Percentiles rank a stretch among this genome's conserved stretches.
phyloP scores from a whole-genome alignment of 495 filamentous ascomycete genomes.

The Cairneyella variabilis region DNA sequence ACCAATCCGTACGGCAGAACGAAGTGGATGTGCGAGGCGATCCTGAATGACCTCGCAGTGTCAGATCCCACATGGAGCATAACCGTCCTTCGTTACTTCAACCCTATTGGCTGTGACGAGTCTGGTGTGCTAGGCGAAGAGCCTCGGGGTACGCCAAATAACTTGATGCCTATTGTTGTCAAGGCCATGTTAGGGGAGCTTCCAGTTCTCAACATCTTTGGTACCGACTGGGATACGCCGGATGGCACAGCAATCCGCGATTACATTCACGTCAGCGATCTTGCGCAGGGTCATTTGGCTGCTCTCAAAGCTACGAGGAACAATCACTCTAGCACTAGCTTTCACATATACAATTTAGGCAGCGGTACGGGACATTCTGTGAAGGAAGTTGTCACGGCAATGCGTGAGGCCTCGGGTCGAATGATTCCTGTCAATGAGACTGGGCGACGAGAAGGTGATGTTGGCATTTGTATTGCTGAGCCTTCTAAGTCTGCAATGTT shows the following conservation, averaged over 20 bases:
- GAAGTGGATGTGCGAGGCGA: slow-evolving; percentile 64
- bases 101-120: slow-evolving; percentile 61
- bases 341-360: slow-evolving; percentile 52
- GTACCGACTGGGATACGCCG: slow-evolving; percentile 58
- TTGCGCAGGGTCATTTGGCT: slow-evolving; percentile 60
- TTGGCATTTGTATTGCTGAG: slow-evolving; percentile 27
- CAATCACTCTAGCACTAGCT: slow-evolving; percentile 25
- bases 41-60: slow-evolving; percentile 56
- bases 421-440: slow-evolving; percentile 21
- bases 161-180: slow-evolving; percentile 57
- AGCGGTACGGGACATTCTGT: slow-evolving; percentile 50
- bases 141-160: slow-evolving; percentile 54
- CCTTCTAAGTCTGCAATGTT: slow-evolving; percentile 24
- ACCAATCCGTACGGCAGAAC: slow-evolving; percentile 64
- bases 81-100: too few species aligned
- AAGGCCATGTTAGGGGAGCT: slow-evolving; percentile 54
- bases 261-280: slow-evolving; percentile 58
- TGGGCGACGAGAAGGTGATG: slow-evolving; percentile 26
- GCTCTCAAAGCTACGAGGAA: slow-evolving; percentile 32
- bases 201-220: slow-evolving; percentile 52
- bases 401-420: slow-evolving; percentile 21
- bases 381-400: slow-evolving; percentile 43
- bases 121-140: slow-evolving; percentile 60
- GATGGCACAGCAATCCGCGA: slow-evolving; percentile 74
- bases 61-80: slow-evolving; percentile 58